Evolutionary conservation across 768 basidiomycete species (phyloP).

Genomic region (Boletus patriciae): DNA sequence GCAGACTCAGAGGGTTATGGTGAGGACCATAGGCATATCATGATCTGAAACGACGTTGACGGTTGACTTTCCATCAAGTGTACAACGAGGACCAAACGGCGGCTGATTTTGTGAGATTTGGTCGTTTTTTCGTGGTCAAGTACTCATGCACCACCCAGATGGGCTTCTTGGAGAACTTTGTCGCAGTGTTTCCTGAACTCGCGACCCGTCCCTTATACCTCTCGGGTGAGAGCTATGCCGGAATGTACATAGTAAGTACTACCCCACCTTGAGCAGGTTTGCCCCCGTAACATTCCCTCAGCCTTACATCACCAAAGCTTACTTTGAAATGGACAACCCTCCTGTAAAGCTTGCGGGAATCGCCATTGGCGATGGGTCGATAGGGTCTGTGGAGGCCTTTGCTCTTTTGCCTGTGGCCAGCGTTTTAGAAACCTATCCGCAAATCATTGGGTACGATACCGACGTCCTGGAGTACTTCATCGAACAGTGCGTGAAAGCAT

Average conservation of each 20-base stretch:
- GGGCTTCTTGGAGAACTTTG: slow-evolving; percentile 68
- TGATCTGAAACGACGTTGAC: background rate
- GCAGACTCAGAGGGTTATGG: slow-evolving; percentile 61
- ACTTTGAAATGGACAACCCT: slow-evolving; percentile 60
- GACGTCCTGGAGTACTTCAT: slow-evolving; percentile 67
- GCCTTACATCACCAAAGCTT: slow-evolving; percentile 76
- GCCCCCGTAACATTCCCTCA: slow-evolving; percentile 24
- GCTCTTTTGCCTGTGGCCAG: slow-evolving; percentile 56
- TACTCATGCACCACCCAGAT: slow-evolving; percentile 42
- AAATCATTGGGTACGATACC: slow-evolving; percentile 70
- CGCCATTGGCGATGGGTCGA: slow-evolving; percentile 68
- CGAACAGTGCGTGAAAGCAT: slow-evolving; percentile 51
- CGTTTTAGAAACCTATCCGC: slow-evolving; percentile 71
- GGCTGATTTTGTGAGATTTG: slow-evolving; percentile 42
- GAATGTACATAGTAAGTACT: slow-evolving; percentile 60
- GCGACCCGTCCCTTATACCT: slow-evolving; percentile 65
- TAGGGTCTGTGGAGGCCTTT: slow-evolving; percentile 52
- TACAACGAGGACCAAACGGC: slow-evolving; percentile 67
- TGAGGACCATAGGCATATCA: slow-evolving; percentile 26
- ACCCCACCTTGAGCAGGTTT: background rate
- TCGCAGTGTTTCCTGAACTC: slow-evolving; percentile 72
- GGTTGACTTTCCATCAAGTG: slow-evolving; percentile 35
- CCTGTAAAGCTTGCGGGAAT: slow-evolving; percentile 69
- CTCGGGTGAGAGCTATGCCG: slow-evolving; percentile 76
- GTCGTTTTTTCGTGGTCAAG: background rate